Conservation (phyloP, 2,329 filamentous ascomycete genomes). For the Arthrobotrys sinensis region DNA sequence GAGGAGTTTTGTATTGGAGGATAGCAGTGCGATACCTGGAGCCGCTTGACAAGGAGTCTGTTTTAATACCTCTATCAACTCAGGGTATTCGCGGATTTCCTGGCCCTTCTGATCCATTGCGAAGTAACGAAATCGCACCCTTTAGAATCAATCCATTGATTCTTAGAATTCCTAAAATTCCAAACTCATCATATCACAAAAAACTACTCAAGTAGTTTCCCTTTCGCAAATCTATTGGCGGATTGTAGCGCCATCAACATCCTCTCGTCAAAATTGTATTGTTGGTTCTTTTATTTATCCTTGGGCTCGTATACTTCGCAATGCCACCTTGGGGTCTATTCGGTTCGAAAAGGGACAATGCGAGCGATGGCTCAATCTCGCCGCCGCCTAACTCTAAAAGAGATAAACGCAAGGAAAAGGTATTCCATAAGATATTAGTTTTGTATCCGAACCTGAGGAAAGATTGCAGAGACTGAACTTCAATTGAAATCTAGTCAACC, state of each 20-base stretch:
- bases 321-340: constrained; percentile 33
- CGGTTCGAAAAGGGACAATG: constrained; percentile 42
- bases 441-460: too few species aligned
- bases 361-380: constrained; percentile 43
- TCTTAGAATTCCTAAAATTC: constrained; percentile 7
- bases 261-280: neutral
- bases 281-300: neutral
- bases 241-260: neutral
- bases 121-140: neutral
- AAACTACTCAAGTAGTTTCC: neutral
- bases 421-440: neutral
- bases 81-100: neutral
- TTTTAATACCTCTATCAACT: constrained; percentile 8
- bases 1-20: neutral
- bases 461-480: neutral
- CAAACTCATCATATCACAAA: neutral
- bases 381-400: constrained; percentile 15
- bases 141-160: neutral
- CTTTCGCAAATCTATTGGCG: too few species aligned
- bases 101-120: neutral
- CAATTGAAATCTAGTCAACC: neutral
- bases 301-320: constrained; percentile 1
- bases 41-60: neutral
- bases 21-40: constrained; percentile 23
- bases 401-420: constrained; percentile 29